These are phyloP conservation scores for Sesbania bispinosa DNA, from an alignment of 306 rosid species.

Conservation along the genomic window DNA sequence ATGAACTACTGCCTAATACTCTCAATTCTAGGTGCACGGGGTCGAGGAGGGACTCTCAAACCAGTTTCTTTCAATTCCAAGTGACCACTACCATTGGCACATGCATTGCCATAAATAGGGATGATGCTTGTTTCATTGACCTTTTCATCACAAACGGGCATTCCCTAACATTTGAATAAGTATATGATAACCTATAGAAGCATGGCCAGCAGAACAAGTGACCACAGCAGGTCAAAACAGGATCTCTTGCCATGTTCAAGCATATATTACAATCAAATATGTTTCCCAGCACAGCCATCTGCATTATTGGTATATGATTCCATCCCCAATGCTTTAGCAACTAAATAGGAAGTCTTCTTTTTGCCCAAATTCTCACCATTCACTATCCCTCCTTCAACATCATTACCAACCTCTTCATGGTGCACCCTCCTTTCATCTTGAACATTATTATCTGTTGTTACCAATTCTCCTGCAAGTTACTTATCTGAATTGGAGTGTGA, in stretches of 20 bases:
- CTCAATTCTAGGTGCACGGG: constrained; percentile 56
- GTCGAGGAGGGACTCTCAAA: constrained; percentile 54
- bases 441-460: not conserved
- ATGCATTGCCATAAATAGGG: constrained; percentile 64
- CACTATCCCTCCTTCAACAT: constrained; percentile 7
- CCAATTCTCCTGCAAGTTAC: constrained; percentile 20
- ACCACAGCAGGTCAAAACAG: constrained; percentile 81
- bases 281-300: constrained; percentile 30
- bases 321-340: constrained; percentile 55
- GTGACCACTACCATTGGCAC: constrained; percentile 3
- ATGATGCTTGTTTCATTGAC: constrained; percentile 46
- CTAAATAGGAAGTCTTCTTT: constrained; percentile 33
- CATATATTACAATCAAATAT: constrained; percentile 67
- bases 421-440: constrained; percentile 9
- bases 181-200: constrained; percentile 51
- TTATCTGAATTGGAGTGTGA: constrained; percentile 26
- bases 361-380: constrained; percentile 10
- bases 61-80: constrained; percentile 29
- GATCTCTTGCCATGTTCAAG: constrained; percentile 54
- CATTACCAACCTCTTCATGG: constrained; percentile 10
- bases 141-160: constrained; percentile 72
- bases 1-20: constrained; percentile 47
- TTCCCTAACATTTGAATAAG: constrained; percentile 49
- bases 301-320: constrained; percentile 22
- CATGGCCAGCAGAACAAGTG: constrained; percentile 93